Conservation (phyloP, 768 basidiomycete genomes). For the Tricholoma flavovirens region DNA sequence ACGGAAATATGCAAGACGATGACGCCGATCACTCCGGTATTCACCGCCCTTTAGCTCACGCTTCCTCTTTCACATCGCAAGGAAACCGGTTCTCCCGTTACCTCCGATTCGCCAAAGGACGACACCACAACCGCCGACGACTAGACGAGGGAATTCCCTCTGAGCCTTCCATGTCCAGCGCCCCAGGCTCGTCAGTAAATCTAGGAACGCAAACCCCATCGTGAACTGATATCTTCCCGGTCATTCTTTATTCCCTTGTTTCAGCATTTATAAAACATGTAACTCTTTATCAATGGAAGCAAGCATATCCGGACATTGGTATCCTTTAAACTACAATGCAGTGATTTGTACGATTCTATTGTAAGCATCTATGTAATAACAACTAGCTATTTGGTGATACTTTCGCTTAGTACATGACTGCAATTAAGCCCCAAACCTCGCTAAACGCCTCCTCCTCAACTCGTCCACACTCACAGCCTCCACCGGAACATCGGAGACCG, state of each 20-base stretch:
- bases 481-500: constrained; percentile 18
- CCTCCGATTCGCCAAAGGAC: constrained; percentile 44
- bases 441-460: constrained; percentile 57
- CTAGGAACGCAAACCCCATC: neutral
- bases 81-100: constrained; percentile 52
- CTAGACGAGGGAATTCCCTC: constrained; percentile 26
- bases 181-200: constrained; percentile 24
- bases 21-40: constrained; percentile 3
- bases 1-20: constrained; percentile 14
- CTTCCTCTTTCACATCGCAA: constrained; percentile 5
- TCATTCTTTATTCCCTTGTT: neutral
- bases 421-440: constrained; percentile 51
- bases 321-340: neutral
- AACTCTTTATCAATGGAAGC: neutral
- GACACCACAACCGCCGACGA: constrained; percentile 20
- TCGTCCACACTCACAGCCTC: constrained; percentile 55
- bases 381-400: neutral
- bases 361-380: neutral
- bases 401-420: neutral
- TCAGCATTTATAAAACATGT: neutral
- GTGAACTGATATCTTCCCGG: neutral
- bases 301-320: neutral
- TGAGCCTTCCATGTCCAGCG: constrained; percentile 28
- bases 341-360: neutral
- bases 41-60: constrained; percentile 1